Conservation (phyloP, 2,329 filamentous ascomycete genomes). For the Fusarium chuoi region DNA sequence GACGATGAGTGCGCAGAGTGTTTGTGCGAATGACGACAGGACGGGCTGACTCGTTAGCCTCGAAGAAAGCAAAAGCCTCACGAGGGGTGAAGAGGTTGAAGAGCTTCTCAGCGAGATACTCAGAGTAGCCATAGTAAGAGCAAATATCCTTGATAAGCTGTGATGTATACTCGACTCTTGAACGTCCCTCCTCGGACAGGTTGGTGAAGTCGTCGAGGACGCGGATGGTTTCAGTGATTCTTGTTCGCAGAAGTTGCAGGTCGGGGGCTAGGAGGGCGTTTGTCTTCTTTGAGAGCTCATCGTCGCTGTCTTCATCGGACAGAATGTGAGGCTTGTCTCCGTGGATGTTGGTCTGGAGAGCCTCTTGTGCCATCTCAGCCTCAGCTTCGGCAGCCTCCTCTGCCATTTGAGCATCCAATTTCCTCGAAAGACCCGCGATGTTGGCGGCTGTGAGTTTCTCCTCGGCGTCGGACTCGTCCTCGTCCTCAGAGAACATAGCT, state of each 20-base stretch:
- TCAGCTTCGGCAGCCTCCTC: constrained; percentile 85
- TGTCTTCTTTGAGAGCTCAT: constrained; percentile 66
- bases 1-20: constrained; percentile 80
- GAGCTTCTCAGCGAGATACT: constrained; percentile 95
- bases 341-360: constrained; percentile 92
- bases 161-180: constrained; percentile 86
- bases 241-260: constrained; percentile 84
- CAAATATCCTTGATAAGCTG: constrained; percentile 93
- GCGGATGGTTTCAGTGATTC: constrained; percentile 93
- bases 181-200: constrained; percentile 81
- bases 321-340: constrained; percentile 77
- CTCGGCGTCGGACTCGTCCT: constrained; percentile 87
- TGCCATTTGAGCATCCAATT: constrained; percentile 80
- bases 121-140: constrained; percentile 95
- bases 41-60: constrained; percentile 94
- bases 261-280: constrained; percentile 82
- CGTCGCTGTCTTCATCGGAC: constrained; percentile 70
- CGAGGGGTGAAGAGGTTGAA: constrained; percentile 90
- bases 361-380: constrained; percentile 84
- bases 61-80: constrained; percentile 98
- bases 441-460: constrained; percentile 95
- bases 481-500: constrained; percentile 93
- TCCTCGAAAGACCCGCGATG: constrained; percentile 89
- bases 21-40: constrained; percentile 98
- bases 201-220: constrained; percentile 90